Conservation (phyloP, 208 protist species). For the Vickermania spadyakhi region DNA sequence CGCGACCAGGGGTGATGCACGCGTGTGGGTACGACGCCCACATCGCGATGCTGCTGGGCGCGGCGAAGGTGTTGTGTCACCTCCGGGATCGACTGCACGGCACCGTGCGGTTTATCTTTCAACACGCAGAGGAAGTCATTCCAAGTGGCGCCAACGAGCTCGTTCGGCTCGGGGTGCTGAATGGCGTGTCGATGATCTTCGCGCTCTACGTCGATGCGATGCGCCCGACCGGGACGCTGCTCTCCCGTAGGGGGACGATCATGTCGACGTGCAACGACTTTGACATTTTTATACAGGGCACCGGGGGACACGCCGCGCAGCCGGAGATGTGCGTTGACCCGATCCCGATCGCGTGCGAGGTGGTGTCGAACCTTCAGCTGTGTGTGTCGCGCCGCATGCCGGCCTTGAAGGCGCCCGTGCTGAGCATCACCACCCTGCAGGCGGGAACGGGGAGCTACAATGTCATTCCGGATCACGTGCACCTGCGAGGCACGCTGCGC, state of each 20-base stretch:
- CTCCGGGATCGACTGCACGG: slow-evolving; percentile 31
- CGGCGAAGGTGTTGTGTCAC: slow-evolving; percentile 51
- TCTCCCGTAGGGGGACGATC: slow-evolving; percentile 18
- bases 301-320: slow-evolving; percentile 46
- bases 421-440: slow-evolving; percentile 40
- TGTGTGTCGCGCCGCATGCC: slow-evolving; percentile 45
- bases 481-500: slow-evolving; percentile 42
- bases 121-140: slow-evolving; percentile 57
- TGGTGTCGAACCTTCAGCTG: slow-evolving; percentile 40
- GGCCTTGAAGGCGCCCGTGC: slow-evolving; percentile 26
- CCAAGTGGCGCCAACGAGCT: slow-evolving; percentile 49
- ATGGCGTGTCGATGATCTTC: slow-evolving; percentile 49
- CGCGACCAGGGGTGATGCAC: slow-evolving; percentile 50
- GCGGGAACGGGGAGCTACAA: slow-evolving; percentile 52
- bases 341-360: slow-evolving; percentile 46
- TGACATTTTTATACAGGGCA: slow-evolving; percentile 35
- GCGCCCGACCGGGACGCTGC: slow-evolving; percentile 20
- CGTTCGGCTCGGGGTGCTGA: slow-evolving; percentile 31
- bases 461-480: slow-evolving; percentile 46
- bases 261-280: slow-evolving; percentile 29
- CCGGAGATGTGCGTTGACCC: slow-evolving; percentile 48
- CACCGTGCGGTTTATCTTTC: slow-evolving; percentile 65
- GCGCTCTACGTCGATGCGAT: slow-evolving; percentile 26
- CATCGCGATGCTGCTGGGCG: slow-evolving; percentile 62
- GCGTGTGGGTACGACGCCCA: slow-evolving; percentile 62